Conservation (phyloP, 306 rosid genomes). For the Castanospermum australe region DNA sequence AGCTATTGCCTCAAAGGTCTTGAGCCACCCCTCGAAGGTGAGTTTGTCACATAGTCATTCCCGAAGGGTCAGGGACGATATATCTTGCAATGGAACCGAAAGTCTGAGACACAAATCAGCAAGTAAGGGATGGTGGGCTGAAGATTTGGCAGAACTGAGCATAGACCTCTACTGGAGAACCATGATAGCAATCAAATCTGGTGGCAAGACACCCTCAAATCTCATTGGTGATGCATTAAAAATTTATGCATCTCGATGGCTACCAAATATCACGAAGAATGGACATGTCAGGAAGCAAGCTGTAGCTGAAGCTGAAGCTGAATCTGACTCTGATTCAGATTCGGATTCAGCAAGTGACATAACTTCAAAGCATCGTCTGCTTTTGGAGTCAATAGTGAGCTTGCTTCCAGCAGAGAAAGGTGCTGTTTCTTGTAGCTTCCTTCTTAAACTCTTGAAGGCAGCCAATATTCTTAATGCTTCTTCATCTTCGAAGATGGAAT, state of each 20-base stretch:
- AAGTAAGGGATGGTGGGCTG: constrained; percentile 85
- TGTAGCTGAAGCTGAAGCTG: too few species aligned
- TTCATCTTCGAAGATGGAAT: constrained; percentile 58
- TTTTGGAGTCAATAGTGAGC: constrained; percentile 68
- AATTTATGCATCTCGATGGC: constrained; percentile 68
- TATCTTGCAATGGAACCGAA: constrained; percentile 64
- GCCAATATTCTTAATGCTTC: constrained; percentile 69
- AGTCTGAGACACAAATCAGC: constrained; percentile 54
- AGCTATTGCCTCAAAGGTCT: constrained; percentile 66
- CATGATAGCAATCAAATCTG: constrained; percentile 80
- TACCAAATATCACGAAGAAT: constrained; percentile 50
- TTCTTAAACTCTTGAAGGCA: constrained; percentile 69
- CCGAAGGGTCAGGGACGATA: constrained; percentile 59
- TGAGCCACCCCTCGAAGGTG: constrained; percentile 67
- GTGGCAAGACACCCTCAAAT: constrained; percentile 58
- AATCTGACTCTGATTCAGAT: constrained; percentile 46
- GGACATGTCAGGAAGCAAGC: neutral
- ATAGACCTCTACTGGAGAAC: constrained; percentile 82
- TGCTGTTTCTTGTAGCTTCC: constrained; percentile 61
- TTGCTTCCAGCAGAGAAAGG: constrained; percentile 69
- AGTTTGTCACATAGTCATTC: constrained; percentile 72
- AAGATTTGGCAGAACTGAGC: constrained; percentile 76
- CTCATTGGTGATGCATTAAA: constrained; percentile 70
- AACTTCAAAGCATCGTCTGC: constrained; percentile 56
- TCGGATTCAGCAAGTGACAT: constrained; percentile 45